A percentile compares a stretch with the other conserved stretches of the same genome.
Evolutionary conservation across 2,329 filamentous ascomycete genomes (phyloP).

Genomic region (Leptoxyphium fumago): DNA sequence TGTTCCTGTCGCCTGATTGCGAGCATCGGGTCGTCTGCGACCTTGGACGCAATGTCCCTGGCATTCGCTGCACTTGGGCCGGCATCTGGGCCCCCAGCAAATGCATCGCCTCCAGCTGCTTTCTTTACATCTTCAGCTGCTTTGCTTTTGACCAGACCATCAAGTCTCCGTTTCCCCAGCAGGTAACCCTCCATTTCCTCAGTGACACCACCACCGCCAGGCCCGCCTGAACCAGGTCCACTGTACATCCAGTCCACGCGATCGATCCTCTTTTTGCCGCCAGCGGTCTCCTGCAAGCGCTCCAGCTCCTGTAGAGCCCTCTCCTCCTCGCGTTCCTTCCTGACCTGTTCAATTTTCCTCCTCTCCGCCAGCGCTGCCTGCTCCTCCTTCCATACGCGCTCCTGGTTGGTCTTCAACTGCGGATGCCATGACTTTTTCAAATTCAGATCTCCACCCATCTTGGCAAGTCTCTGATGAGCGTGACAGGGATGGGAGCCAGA

Average conservation of each 20-base stretch:
- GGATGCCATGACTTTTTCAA: slow-evolving; percentile 90
- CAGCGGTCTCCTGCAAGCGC: slow-evolving; percentile 73
- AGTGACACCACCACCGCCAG: slow-evolving; percentile 46
- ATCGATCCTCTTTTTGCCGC: slow-evolving; percentile 63
- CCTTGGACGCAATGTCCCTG: slow-evolving; percentile 70
- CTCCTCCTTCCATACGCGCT: slow-evolving; percentile 79
- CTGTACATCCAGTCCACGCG: slow-evolving; percentile 98
- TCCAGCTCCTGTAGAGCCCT: slow-evolving; percentile 84
- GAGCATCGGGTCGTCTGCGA: slow-evolving; percentile 78
- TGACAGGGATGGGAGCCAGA: neutral
- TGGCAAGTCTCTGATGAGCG: neutral
- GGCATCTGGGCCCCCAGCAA: slow-evolving; percentile 36
- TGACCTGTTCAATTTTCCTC: slow-evolving; percentile 80
- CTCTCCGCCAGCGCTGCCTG: slow-evolving; percentile 86
- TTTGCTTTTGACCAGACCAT: slow-evolving; percentile 68
- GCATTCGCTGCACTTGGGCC: slow-evolving; percentile 40
- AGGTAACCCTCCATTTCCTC: slow-evolving; percentile 93
- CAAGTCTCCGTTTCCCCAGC: slow-evolving; percentile 81
- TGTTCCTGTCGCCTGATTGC: slow-evolving; percentile 82
- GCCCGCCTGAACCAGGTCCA: slow-evolving; percentile 62
- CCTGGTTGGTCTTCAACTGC: slow-evolving; percentile 77
- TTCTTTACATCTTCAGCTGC: slow-evolving; percentile 74
- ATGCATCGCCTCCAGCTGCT: slow-evolving; percentile 28
- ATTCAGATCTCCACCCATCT: slow-evolving; percentile 89
- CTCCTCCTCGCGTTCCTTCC: slow-evolving; percentile 89